A percentile compares a stretch with the other conserved stretches of the same genome.
These are phyloP conservation scores for Prunella vulgaris DNA, from an alignment of 257 asterid species.

Conservation along the genomic window DNA sequence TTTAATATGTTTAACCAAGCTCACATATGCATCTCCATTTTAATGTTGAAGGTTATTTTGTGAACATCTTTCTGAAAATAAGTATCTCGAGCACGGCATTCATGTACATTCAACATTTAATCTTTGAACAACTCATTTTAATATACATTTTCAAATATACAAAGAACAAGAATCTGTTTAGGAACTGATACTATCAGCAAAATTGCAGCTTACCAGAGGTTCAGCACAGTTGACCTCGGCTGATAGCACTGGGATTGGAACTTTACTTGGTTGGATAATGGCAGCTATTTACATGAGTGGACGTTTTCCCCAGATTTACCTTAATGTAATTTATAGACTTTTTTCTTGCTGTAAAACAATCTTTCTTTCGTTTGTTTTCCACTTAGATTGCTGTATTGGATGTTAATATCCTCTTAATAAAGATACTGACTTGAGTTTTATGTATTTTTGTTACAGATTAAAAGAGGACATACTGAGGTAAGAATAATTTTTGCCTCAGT, in stretches of 20 bases:
- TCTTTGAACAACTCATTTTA: neutral
- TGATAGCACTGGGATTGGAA: constrained; percentile 38
- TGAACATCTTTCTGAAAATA: neutral
- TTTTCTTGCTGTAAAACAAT: neutral
- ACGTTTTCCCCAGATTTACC: constrained; percentile 67
- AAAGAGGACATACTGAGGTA: constrained; percentile 66
- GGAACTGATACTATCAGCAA: neutral
- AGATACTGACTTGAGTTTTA: constrained; percentile 3
- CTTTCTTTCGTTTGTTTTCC: neutral
- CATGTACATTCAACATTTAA: neutral
- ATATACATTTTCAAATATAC: neutral
- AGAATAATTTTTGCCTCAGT: constrained; percentile 1
- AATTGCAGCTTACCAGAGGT: constrained; percentile 31
- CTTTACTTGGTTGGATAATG: constrained; percentile 83
- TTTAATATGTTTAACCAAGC: neutral
- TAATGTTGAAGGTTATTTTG: neutral
- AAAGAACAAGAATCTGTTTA: neutral
- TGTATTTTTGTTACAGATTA: constrained; percentile 37
- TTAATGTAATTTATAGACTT: constrained; percentile 39
- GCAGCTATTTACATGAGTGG: constrained; percentile 63
- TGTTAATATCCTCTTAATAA: neutral
- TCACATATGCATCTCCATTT: neutral
- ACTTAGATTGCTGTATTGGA: neutral
- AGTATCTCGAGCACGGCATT: neutral
- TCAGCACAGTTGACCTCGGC: constrained; percentile 18